Evolutionary conservation across 1,284 basidiomycete species (phyloP), one percentile per base, ranked within the genome.

Genomic region (Apiotrichum domesticum): DNA sequence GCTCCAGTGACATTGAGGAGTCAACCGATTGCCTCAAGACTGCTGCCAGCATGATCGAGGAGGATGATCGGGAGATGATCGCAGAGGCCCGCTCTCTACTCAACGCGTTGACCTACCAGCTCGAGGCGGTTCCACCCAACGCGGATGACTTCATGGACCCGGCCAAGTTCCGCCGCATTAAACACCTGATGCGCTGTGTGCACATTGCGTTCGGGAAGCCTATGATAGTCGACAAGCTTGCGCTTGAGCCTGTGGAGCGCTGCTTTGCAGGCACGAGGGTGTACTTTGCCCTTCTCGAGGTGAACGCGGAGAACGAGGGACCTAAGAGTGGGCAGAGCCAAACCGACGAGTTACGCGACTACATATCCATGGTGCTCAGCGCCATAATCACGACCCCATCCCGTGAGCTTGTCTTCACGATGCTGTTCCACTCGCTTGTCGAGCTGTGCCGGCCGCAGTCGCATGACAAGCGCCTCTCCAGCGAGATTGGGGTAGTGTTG

Each of bases 321-420:
- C 47, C 47, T 1, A 37, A 40, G 47, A 37, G 40, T 35, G 14
- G 34, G 37, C 13, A 35, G 11, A 39, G 11, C 35, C 87, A 66
- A 82, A 91, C 56, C 88, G 92, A 74, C 88, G 96, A 74, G 73
- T 96, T 64, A 93, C 93, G 60, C 21, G 86, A 91, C 57, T 97
- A 96, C 75, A 91, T 98, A 77, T 98, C 98, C 77, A 95, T 97
- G 86, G 94, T 98, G 58, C 88, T 98, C 57, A 81, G 98, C 54
- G 86, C 94, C 35, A 77, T 95, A 52, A 95, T 99, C 77, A 88
- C 91, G 37, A 93, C 92, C 13, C 89, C 90, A 35, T 83, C 92
- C 64, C 83, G 90, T 59, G 93, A 95, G 81, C 85, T 90, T 0
- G 88, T 98, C 51, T 96, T 97, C 79, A 84, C 89, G 87, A 92